These are phyloP conservation scores for Cardamine occulta DNA, from an alignment of 345 rosid genomes.

Conservation along the genomic window DNA sequence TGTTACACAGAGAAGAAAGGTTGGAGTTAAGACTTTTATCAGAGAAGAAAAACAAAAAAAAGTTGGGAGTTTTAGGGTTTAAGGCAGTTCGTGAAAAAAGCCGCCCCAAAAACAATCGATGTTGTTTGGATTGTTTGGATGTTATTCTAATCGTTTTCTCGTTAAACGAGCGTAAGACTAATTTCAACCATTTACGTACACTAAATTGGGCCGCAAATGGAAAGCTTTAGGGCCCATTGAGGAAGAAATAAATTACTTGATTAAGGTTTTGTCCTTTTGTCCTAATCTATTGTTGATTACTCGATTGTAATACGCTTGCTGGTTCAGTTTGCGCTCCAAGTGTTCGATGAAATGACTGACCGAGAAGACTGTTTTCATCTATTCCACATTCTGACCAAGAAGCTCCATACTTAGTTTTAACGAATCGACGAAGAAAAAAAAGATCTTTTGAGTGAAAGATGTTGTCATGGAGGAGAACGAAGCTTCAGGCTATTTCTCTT, in stretches of 20 bases:
- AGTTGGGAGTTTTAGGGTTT: conserved; percentile 36
- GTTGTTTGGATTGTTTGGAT: conserved; percentile 20
- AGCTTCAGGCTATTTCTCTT: conserved; percentile 24
- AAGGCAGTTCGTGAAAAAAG: conserved; percentile 26
- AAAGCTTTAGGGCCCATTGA: background rate
- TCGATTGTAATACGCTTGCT: background rate
- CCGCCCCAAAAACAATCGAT: conserved; percentile 22
- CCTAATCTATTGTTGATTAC: background rate
- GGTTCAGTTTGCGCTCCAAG: background rate
- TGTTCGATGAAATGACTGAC: conserved; percentile 39
- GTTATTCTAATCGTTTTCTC: background rate
- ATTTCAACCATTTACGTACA: background rate
- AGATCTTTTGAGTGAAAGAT: background rate
- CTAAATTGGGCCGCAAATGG: background rate
- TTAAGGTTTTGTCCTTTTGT: background rate
- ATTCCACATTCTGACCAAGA: background rate
- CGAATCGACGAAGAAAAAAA: background rate
- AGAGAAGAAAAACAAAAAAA: background rate
- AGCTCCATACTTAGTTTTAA: background rate
- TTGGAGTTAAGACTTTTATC: background rate
- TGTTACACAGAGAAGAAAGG: conserved; percentile 23
- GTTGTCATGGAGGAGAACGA: conserved; percentile 31
- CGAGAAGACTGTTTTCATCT: conserved; percentile 13
- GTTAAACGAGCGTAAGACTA: background rate
- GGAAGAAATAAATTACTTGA: too few relatives aligned